Conservation (phyloP, 1,284 basidiomycete species). For the Pseudozyma flocculosa region DNA sequence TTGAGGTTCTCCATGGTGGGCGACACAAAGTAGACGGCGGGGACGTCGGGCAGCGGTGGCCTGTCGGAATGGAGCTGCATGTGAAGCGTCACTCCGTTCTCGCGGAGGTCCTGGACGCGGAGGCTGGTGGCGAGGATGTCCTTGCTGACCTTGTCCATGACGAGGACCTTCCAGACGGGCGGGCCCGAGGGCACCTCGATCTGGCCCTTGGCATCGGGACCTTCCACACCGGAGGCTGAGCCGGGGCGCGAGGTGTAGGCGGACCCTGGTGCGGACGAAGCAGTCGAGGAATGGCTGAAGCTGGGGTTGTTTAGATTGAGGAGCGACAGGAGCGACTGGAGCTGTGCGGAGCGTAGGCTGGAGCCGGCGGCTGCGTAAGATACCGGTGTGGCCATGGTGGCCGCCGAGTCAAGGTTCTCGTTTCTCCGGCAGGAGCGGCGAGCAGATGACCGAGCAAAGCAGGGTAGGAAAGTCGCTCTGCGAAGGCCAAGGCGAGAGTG, state of each 20-base stretch:
- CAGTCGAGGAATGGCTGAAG: conserved; percentile 31
- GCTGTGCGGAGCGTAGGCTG: conserved; percentile 45
- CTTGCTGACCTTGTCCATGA: conserved; percentile 92
- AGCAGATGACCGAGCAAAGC: too few relatives aligned
- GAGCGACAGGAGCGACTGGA: conserved; percentile 48
- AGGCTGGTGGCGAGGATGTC: conserved; percentile 93
- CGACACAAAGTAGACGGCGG: conserved; percentile 93
- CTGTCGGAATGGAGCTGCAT: conserved; percentile 87
- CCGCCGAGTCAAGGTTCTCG: too few relatives aligned
- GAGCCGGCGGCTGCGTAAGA: background rate
- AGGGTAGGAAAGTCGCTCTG: too few relatives aligned
- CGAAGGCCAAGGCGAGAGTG: too few relatives aligned
- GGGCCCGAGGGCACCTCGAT: conserved; percentile 62
- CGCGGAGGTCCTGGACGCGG: conserved; percentile 91
- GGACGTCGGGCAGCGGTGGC: conserved; percentile 89
- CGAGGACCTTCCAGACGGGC: conserved; percentile 92
- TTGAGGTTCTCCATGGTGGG: conserved; percentile 84
- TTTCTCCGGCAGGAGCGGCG: too few relatives aligned
- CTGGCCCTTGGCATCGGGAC: conserved; percentile 1
- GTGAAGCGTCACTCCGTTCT: conserved; percentile 94
- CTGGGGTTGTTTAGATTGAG: conserved; percentile 52
- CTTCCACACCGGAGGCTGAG: conserved; percentile 21
- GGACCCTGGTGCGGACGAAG: conserved; percentile 20
- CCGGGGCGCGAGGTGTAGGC: conserved; percentile 28
- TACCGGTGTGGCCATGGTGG: background rate